Evolutionary conservation across 169 alveolate species (phyloP).

Genomic region (Neospora caninum): DNA sequence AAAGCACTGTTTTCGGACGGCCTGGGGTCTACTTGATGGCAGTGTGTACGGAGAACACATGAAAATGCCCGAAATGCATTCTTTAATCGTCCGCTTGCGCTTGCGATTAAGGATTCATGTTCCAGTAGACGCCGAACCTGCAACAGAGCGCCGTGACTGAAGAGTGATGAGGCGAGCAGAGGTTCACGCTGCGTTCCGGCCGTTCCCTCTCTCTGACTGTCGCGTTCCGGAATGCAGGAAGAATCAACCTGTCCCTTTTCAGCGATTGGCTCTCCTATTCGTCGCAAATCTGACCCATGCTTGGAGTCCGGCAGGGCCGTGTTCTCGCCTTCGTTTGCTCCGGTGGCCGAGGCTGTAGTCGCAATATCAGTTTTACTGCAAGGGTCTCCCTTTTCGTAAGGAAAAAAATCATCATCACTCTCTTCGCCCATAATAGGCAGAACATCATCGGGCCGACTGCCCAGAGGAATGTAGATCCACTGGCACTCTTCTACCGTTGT

Average conservation of each 20-base stretch:
- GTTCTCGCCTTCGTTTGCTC: neutral
- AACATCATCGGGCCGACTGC: constrained; percentile 2
- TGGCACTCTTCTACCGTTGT: constrained; percentile 2
- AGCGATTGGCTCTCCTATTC: neutral
- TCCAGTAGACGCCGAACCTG: neutral
- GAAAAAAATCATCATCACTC: neutral
- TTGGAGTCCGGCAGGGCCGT: neutral
- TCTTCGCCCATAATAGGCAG: neutral
- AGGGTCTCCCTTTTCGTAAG: neutral
- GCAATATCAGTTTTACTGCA: neutral
- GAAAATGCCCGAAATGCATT: no score
- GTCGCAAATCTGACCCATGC: neutral
- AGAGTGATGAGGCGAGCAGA: neutral
- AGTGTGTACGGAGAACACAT: no score
- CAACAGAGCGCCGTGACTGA: constrained; percentile 38
- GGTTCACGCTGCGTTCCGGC: neutral
- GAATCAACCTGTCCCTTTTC: neutral
- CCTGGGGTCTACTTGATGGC: no score
- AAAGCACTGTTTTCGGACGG: no score
- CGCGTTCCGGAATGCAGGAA: no score
- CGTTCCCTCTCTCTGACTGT: neutral
- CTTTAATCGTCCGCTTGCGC: no score
- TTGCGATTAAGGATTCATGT: neutral
- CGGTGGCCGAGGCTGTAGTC: neutral
- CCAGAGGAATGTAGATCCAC: constrained; percentile 18